Evolutionary conservation across 345 rosid genomes (phyloP), one percentile per base, ranked within the genome.

Genomic region (Hibiscus syriacus): DNA sequence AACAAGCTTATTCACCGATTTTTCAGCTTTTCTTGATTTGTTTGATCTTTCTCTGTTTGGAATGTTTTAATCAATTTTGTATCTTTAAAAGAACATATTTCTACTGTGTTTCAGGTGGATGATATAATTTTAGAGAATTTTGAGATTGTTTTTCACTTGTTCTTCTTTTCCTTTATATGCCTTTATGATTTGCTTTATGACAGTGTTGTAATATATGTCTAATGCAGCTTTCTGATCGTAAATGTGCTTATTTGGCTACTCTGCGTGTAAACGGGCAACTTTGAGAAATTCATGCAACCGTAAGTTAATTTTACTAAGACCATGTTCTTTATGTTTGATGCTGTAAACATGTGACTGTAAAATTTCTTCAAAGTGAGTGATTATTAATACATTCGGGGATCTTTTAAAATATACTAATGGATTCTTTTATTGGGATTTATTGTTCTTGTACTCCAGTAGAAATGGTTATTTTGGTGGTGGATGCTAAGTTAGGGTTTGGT

Each of bases 141-240:
- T n/a, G n/a, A n/a, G n/a, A n/a, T n/a, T n/a, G n/a, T n/a, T n/a
- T n/a, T n/a, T n/a, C n/a, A n/a, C n/a, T n/a, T n/a, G n/a, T n/a
- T 55, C 6, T 16, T 13, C 6, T 29, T 12, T 7, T 0, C 7
- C 39, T 26, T 26, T 16, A 26, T 45, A 23, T 41, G 12, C 34
- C 5, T 11, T 4, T 0, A 23, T 54, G 6, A 10, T 53, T 56
- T 67, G 5, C 25, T 19, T 73, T 22, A 50, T 63, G 38, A 45
- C 32, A n/a, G n/a, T 12, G 12, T 59, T 66, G 2, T 3, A 72
- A 27, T 73, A 34, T 77, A 22, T 45, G 20, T 23, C 46, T 16
- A 20, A 45, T 76, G 78, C 90, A 87, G 96, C 59, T 75, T 57
- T 39, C 69, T 1, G 50, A 46, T 23, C 55, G 27, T 73, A 82